Evolutionary conservation across 805 yeast genomes (phyloP).

Genomic region (Suhomyces kilbournensis): DNA sequence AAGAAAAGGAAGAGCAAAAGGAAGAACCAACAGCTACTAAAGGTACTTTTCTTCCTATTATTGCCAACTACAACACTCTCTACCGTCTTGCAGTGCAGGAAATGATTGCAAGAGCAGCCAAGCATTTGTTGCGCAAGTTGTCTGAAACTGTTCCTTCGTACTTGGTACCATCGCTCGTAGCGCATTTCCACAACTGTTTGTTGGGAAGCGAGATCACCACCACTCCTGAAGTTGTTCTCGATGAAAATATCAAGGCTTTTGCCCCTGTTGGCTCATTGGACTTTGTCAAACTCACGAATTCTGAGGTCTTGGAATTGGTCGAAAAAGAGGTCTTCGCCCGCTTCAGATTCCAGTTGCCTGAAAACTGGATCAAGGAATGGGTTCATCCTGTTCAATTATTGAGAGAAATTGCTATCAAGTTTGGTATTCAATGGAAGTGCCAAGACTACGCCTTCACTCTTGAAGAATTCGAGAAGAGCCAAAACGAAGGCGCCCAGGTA

Average conservation of each 20-base stretch:
- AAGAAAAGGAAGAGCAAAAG: slow-evolving; percentile 19
- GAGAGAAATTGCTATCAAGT: slow-evolving; percentile 69
- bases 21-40: slow-evolving; percentile 24
- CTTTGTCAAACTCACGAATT: slow-evolving; percentile 47
- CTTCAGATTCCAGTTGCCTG: slow-evolving; percentile 58
- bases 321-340: slow-evolving; percentile 54
- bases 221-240: slow-evolving; percentile 38
- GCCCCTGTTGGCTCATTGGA: slow-evolving; percentile 41
- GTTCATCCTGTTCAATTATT: slow-evolving; percentile 47
- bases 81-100: slow-evolving; percentile 53
- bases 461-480: slow-evolving; percentile 33
- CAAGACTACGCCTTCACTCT: slow-evolving; percentile 48
- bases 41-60: slow-evolving; percentile 41
- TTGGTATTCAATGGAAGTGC: slow-evolving; percentile 83
- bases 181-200: slow-evolving; percentile 70
- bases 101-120: slow-evolving; percentile 74
- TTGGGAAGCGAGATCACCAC: slow-evolving; percentile 50
- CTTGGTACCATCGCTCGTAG: slow-evolving; percentile 56
- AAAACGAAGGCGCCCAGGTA: slow-evolving; percentile 22
- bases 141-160: slow-evolving; percentile 48
- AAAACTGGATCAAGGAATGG: slow-evolving; percentile 41
- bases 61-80: slow-evolving; percentile 47
- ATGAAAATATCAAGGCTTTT: slow-evolving; percentile 38
- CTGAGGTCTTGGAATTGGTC: slow-evolving; percentile 43
- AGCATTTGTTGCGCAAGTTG: slow-evolving; percentile 62